These are phyloP conservation scores for Mycena filopes DNA, from an alignment of 768 basidiomycete genomes.

Conservation along the genomic window DNA sequence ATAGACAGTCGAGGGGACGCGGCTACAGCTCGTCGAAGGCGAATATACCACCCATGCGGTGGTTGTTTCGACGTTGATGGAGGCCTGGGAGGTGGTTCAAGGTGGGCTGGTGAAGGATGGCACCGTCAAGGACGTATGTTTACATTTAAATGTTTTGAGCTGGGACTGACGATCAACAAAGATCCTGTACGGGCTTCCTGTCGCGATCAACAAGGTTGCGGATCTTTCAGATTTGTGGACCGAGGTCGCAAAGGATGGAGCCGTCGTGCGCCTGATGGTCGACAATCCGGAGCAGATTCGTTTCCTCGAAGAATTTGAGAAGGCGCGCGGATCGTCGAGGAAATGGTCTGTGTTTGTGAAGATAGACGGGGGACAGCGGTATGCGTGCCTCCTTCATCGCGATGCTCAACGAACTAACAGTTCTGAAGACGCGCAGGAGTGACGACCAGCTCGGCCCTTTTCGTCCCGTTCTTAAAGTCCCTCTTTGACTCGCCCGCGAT, in stretches of 20 bases:
- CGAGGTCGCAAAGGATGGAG: slow-evolving; percentile 65
- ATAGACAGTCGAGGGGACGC: slow-evolving; percentile 81
- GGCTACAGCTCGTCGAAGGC: slow-evolving; percentile 70
- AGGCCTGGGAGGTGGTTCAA: slow-evolving; percentile 79
- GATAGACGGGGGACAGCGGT: slow-evolving; percentile 83
- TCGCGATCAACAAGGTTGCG: slow-evolving; percentile 74
- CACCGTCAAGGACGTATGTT: slow-evolving; percentile 79
- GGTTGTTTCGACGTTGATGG: slow-evolving; percentile 85
- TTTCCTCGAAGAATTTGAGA: slow-evolving; percentile 71
- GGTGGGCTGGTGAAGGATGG: slow-evolving; percentile 77
- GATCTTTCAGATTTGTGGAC: slow-evolving; percentile 73
- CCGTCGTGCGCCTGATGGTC: slow-evolving; percentile 71
- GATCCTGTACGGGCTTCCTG: slow-evolving; percentile 86
- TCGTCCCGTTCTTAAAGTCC: slow-evolving; percentile 63
- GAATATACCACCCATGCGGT: slow-evolving; percentile 68
- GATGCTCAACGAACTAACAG: slow-evolving; percentile 28
- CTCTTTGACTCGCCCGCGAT: slow-evolving; percentile 66
- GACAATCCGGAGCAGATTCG: slow-evolving; percentile 81
- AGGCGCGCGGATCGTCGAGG: slow-evolving; percentile 46
- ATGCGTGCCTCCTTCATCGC: slow-evolving; percentile 37
- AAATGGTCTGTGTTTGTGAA: slow-evolving; percentile 86
- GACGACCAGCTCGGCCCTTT: slow-evolving; percentile 59
- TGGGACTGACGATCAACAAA: slow-evolving; percentile 40
- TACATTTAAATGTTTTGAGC: slow-evolving; percentile 6
- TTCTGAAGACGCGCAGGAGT: slow-evolving; percentile 78